Base-by-base conservation (phyloP, 2,329 filamentous ascomycete species). In the Diaporthe eres region DNA sequence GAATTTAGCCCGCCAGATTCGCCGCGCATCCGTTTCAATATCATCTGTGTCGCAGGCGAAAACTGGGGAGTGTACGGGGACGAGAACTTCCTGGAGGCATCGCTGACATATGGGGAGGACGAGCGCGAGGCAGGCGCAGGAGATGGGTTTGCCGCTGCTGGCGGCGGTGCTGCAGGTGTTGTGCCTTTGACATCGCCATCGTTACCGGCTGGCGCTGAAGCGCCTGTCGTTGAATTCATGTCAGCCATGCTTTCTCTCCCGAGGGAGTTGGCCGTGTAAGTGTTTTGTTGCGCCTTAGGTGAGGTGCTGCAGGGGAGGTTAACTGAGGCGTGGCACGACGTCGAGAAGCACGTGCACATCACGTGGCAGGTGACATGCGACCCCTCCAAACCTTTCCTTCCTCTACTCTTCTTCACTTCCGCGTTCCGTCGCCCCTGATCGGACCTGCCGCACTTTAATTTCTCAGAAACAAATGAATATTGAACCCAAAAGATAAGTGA, bases 61-160 rank as follows among this genome's bases (percentile, higher is more conserved):
- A 77, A 77, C 28, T 77, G 76, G 1, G 75, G 76, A 2, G 74
- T 71, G 12, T 77, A 77, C n/a, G 72, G 72, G 81, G 95, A 95
- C 81, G 92, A 94, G 79, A 94, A 94, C 19, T 44, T 53, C 31
- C 19, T 77, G 63, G 71, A 55, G n/a, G 13, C 74, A 67, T 74
- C 61, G 49, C 42, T 34, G 57, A 37, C 47, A 13, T 28, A 37
- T 12, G 55, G 49, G 1, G 70, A 58, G 63, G 44, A 17, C 28
- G 42, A 53, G 25, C 44, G 57, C 31, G 65, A 53, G 53, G 55
- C 47, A 34, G 61, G 19, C 10, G 25, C 60, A 74, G 65, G 55
- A 42, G 49, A 28, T 39, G 76, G 7, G 31, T 53, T 65, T 25
- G 60, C 44, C 7, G 57, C 25, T 61, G 72, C 39, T 44, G 65